These are phyloP conservation scores for Eucalyptus marginata DNA, from an alignment of 345 rosid species.

Conservation along the genomic window DNA sequence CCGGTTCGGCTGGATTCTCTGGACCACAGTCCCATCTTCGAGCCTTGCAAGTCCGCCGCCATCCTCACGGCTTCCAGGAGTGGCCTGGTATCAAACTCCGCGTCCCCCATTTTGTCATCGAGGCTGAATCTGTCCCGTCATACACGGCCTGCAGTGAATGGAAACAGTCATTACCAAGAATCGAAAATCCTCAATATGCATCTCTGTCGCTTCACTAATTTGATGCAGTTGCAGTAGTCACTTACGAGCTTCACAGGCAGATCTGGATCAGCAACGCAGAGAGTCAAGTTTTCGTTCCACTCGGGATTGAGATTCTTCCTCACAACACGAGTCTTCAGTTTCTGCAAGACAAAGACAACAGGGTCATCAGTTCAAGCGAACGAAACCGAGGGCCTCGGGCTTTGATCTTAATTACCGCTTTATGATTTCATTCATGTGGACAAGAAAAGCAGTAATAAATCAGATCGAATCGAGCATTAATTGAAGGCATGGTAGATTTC, in stretches of 20 bases:
- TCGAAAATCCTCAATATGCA: not conserved
- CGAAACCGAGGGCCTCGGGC: not conserved
- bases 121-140: conserved; percentile 46
- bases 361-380: not conserved
- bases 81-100: conserved; percentile 46
- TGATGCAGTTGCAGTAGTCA: not conserved
- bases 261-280: not conserved
- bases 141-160: conserved; percentile 40
- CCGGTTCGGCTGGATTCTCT: conserved; percentile 3
- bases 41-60: conserved; percentile 10
- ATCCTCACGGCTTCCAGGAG: conserved; percentile 38
- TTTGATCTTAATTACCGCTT: not conserved
- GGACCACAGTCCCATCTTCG: conserved; percentile 10
- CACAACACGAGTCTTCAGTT: conserved; percentile 1
- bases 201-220: not conserved
- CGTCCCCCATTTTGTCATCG: conserved; percentile 89
- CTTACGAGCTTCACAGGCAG: conserved; percentile 3
- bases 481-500: not conserved
- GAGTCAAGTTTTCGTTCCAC: conserved; percentile 2
- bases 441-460: not conserved
- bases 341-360: not conserved
- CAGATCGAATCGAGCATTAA: not conserved
- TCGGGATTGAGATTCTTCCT: conserved; percentile 3
- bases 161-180: not conserved
- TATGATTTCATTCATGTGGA: not conserved